Base-by-base conservation (phyloP, 2,329 filamentous ascomycete genomes). In the Ophioceras dolichostomum region DNA sequence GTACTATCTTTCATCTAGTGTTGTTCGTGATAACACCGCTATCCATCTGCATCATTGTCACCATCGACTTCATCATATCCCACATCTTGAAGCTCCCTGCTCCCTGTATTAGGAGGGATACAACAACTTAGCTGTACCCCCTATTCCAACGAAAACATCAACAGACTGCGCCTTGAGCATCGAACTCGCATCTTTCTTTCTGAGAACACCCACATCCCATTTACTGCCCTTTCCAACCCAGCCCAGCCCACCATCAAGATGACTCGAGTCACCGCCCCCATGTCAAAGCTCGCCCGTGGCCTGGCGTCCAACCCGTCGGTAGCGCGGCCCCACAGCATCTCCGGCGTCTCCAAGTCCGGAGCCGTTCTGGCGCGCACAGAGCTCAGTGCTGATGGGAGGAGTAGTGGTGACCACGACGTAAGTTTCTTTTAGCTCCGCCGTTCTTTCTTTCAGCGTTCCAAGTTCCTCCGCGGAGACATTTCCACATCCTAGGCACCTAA, bases 201-300 rank as follows among this genome's bases (percentile, higher is more conserved):
- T 8, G 8, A 26, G 8, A 12, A 26, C 12, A n/a, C 12, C 22
- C 22, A 26, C 7, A 12, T 26, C 22, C 22, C 22, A 26, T 26
- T n/a, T n/a, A n/a, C 22, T 8, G 8, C 22, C 22, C 7, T 26
- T 12, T 8, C 22, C 22, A 26, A 8, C 22, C 7, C 22, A 26
- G 8, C 8, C 22, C 7, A 7, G 22, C 22, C 22, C 8, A 12
- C 22, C 22, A 26, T 26, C 22, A 54, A 16, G 40, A 71, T 71
- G 62, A 68, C 68, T 34, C 58, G 68, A 50, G 58, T 72, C 42
- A 65, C 67, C 13, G 60, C 62, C 32, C 65, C 67, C 51, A 55
- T 63, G 45, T 53, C 59, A 50, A 70, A 69, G 56, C 58, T 72
- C 49, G 45, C 64, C 45, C 62, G 68, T 44, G 58, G 60, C 34